Conservation (phyloP, 2,329 filamentous ascomycete species). For the Sodiomyces alkalinus region DNA sequence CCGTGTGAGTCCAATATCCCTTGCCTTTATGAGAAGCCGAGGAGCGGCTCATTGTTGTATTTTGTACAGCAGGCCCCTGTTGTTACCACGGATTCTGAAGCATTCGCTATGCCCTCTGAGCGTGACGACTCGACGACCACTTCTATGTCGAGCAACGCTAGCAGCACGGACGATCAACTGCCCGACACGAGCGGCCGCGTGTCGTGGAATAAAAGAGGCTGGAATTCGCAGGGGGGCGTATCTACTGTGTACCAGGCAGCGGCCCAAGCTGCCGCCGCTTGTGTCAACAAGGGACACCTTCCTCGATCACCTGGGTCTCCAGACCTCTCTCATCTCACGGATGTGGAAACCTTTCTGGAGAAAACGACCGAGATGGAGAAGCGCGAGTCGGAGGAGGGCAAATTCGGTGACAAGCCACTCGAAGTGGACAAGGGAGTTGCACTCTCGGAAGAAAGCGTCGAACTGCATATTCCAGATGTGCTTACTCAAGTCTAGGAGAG, state of each 20-base stretch:
- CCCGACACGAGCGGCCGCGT: too few species aligned
- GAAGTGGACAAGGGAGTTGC: conserved; percentile 37
- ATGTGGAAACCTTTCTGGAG: not conserved
- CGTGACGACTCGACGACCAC: too few species aligned
- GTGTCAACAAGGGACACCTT: conserved; percentile 1
- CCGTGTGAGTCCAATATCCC: too few species aligned
- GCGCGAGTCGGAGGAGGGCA: conserved; percentile 14
- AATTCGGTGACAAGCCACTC: conserved; percentile 23
- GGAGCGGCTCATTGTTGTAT: too few species aligned
- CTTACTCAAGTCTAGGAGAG: conserved; percentile 19
- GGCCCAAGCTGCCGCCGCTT: too few species aligned
- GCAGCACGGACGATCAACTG: too few species aligned
- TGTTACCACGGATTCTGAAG: too few species aligned
- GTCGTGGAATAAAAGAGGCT: too few species aligned
- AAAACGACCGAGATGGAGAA: conserved; percentile 13
- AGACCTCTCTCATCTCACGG: not conserved
- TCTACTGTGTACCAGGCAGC: not conserved
- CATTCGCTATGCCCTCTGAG: too few species aligned
- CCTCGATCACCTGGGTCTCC: conserved; percentile 5
- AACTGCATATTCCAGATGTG: conserved; percentile 28
- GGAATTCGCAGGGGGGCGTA: not conserved
- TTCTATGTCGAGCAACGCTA: too few species aligned
- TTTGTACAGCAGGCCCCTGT: too few species aligned
- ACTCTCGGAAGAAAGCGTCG: conserved; percentile 39
- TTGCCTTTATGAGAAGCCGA: too few species aligned